These are phyloP conservation scores for Serendipita vermifera DNA, from an alignment of 768 basidiomycete genomes.

Conservation along the genomic window DNA sequence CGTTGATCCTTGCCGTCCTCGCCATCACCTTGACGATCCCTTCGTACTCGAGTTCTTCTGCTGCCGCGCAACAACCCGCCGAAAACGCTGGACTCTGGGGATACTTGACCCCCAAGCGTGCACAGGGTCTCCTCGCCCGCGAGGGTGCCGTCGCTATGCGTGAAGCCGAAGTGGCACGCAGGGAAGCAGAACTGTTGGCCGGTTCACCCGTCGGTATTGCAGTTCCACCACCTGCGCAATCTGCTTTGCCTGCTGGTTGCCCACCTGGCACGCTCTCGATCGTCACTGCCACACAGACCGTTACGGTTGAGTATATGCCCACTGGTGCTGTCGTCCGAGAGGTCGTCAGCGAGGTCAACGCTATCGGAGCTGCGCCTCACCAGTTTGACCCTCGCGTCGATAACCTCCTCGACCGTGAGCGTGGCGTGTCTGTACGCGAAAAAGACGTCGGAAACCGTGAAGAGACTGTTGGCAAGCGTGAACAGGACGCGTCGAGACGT, in stretches of 20 bases:
- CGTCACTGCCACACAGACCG: slow-evolving; percentile 24
- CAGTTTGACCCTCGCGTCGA: slow-evolving; percentile 71
- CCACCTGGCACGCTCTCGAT: slow-evolving; percentile 37
- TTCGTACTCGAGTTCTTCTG: slow-evolving; percentile 30
- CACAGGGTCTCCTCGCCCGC: slow-evolving; percentile 64
- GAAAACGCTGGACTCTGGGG: slow-evolving; percentile 46
- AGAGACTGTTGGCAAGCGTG: slow-evolving; percentile 70
- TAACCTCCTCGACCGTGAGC: slow-evolving; percentile 71
- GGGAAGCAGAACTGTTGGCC: slow-evolving; percentile 72
- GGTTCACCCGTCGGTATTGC: slow-evolving; percentile 69
- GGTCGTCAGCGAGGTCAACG: slow-evolving; percentile 55
- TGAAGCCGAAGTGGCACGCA: slow-evolving; percentile 79
- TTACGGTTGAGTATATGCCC: slow-evolving; percentile 37
- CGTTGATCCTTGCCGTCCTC: slow-evolving; percentile 74
- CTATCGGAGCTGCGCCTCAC: slow-evolving; percentile 63
- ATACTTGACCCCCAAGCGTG: slow-evolving; percentile 68
- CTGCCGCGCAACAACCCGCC: slow-evolving; percentile 20
- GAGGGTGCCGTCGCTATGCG: slow-evolving; percentile 69
- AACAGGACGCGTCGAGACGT: slow-evolving; percentile 76
- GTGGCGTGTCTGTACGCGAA: slow-evolving; percentile 73
- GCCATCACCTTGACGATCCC: slow-evolving; percentile 84
- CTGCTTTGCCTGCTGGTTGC: slow-evolving; percentile 38
- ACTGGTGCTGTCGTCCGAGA: slow-evolving; percentile 26
- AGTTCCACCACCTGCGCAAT: slow-evolving; percentile 28
- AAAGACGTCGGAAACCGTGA: slow-evolving; percentile 78